Base-by-base conservation (phyloP, 306 rosid species). In the Lagenaria siceraria region DNA sequence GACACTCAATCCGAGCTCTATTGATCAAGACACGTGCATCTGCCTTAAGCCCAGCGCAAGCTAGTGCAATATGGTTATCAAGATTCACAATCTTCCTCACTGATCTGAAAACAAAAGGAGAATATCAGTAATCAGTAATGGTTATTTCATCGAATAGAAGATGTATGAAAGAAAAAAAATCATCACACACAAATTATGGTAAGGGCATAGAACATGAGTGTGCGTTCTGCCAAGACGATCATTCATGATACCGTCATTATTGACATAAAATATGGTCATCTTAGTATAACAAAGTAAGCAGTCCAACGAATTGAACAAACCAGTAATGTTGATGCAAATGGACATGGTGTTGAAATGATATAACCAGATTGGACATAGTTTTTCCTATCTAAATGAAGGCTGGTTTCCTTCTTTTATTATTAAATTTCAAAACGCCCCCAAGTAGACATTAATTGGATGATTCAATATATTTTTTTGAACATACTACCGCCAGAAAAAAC, bases 21-120 rank as follows among this genome's bases (percentile, higher is more conserved):
- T 96, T 96, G 70, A 96, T 85, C 31, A 96, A 83, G 42, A 96
- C 99, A 21, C 98, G 97, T 5, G 99, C 99, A 90, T 96, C 98
- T 3, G 97, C 99, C 82, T 96, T 96, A 29, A 96, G 97, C 54
- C 99, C 98, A 10, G 99, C 99, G 83, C 99, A 96, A 6, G 99
- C 99, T 40, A 92, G 88, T 15, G 98, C 98, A 54, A 88, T 80
- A 77, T 88, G 92, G 74, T 84, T 54, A 69, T 88, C 92, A 52
- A 88, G 81, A 80, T 86, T 88, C 78, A 88, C 92, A 77, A 88
- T 88, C 78, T 88, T 88, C 87, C 89, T 77, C 70, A 86, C 92
- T 0, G 92, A 78, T 68, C 92, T 88, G 81, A 0, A 82, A 82
- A 36, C 78, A 73, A 79, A 27, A 77, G 55, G 15, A 29, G 1